These are phyloP conservation scores for Haplographium delicatum DNA, from an alignment of 495 filamentous ascomycete species.

Conservation along the genomic window DNA sequence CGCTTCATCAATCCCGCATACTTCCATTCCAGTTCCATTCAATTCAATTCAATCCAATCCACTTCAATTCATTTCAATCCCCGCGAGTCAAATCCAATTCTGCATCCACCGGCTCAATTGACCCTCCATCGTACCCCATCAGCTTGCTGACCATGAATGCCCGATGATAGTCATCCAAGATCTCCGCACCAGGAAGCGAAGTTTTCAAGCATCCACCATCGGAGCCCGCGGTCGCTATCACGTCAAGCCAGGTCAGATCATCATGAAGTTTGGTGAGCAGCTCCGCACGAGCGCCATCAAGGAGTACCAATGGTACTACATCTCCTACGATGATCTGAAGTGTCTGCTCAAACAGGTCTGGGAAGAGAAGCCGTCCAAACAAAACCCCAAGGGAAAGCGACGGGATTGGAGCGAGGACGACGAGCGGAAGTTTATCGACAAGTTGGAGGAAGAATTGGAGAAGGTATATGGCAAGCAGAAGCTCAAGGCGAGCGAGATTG, in stretches of 20 bases:
- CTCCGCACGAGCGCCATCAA: constrained; percentile 87
- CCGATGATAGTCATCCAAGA: constrained; percentile 46
- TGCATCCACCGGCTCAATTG: neutral
- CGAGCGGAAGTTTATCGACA: constrained; percentile 78
- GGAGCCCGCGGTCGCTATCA: constrained; percentile 33
- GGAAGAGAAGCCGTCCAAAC: constrained; percentile 38
- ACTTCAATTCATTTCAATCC: no score
- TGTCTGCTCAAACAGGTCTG: constrained; percentile 71
- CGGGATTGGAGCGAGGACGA: constrained; percentile 87
- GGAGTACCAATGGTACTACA: constrained; percentile 96
- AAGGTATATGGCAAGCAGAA: constrained; percentile 97
- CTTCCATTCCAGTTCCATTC: no score
- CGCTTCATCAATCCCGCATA: no score
- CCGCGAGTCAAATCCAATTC: no score
- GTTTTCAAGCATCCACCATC: constrained; percentile 26
- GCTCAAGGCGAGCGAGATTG: constrained; percentile 91
- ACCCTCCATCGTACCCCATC: neutral
- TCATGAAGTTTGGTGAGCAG: constrained; percentile 91
- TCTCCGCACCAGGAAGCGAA: constrained; percentile 33
- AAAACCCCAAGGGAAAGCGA: constrained; percentile 49
- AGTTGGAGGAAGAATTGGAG: constrained; percentile 87
- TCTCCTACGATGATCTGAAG: constrained; percentile 94
- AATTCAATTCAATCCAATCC: no score
- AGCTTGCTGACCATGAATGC: neutral
- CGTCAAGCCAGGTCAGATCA: constrained; percentile 29